Conservation (phyloP, 345 rosid genomes). For the Lumnitzera littorea region DNA sequence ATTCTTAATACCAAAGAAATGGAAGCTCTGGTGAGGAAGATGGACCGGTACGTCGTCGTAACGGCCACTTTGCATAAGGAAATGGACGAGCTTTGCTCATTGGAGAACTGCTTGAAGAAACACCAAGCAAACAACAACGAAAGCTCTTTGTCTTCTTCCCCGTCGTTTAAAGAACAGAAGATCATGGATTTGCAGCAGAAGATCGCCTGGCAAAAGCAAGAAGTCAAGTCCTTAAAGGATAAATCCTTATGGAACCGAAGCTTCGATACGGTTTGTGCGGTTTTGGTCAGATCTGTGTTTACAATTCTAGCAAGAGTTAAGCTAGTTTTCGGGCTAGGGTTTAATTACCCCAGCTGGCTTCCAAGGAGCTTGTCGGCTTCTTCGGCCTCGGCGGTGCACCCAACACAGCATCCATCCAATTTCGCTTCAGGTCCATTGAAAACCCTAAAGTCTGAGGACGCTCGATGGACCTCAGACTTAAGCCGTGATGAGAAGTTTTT, state of each 20-base stretch:
- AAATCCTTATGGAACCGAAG: slow-evolving; percentile 82
- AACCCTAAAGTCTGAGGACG: slow-evolving; percentile 8
- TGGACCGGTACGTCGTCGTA: slow-evolving; percentile 61
- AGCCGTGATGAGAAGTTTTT: slow-evolving; percentile 29
- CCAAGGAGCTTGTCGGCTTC: slow-evolving; percentile 78
- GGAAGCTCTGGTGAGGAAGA: slow-evolving; percentile 58
- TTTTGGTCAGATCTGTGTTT: slow-evolving; percentile 58
- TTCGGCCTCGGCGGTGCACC: slow-evolving; percentile 51
- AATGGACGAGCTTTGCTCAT: slow-evolving; percentile 64
- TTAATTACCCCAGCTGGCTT: slow-evolving; percentile 28
- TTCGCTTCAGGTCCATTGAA: slow-evolving; percentile 40
- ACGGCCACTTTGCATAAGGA: slow-evolving; percentile 67
- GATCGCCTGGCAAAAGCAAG: slow-evolving; percentile 60
- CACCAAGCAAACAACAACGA: neutral
- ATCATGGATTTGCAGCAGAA: slow-evolving; percentile 61
- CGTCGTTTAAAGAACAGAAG: slow-evolving; percentile 25
- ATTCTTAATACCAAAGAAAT: slow-evolving; percentile 50
- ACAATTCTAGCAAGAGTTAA: slow-evolving; percentile 65
- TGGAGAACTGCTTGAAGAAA: slow-evolving; percentile 53
- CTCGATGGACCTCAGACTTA: neutral
- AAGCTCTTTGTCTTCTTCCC: neutral
- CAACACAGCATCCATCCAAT: slow-evolving; percentile 24
- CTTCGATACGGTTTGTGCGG: slow-evolving; percentile 54
- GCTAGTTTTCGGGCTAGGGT: slow-evolving; percentile 56
- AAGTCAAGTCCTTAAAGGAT: slow-evolving; percentile 67